These are phyloP conservation scores for Raphanus sativus DNA, from an alignment of 345 rosid species.

Conservation along the genomic window DNA sequence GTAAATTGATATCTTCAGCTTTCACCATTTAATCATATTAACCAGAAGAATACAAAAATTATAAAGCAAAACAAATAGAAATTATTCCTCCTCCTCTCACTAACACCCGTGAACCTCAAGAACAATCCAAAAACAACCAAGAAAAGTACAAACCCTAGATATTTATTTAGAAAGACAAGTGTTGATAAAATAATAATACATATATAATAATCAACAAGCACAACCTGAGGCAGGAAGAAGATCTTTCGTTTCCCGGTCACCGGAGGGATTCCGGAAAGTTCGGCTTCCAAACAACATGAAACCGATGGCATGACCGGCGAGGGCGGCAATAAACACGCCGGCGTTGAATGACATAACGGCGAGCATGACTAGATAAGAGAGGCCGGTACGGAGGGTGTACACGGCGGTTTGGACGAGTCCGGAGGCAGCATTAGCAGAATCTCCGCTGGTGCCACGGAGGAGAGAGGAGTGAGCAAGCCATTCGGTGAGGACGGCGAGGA, in stretches of 20 bases:
- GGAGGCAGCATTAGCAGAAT: slow-evolving; percentile 43
- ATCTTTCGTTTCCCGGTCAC: neutral
- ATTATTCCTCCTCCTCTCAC: neutral
- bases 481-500: slow-evolving; percentile 56
- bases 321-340: neutral
- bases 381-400: slow-evolving; percentile 51
- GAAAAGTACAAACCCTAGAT: neutral
- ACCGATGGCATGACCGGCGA: neutral
- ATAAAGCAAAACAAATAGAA: neutral
- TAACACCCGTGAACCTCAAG: neutral
- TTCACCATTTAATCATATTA: neutral
- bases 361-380: slow-evolving; percentile 68
- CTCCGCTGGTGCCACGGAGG: slow-evolving; percentile 40
- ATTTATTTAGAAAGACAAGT: neutral
- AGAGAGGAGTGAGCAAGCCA: slow-evolving; percentile 41
- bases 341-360: slow-evolving; percentile 33
- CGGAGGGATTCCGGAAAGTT: neutral
- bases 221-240: neutral
- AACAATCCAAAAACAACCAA: neutral
- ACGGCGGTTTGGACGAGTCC: slow-evolving; percentile 60
- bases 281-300: neutral
- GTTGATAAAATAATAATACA: neutral
- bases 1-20: neutral
- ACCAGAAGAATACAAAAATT: neutral
- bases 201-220: neutral